These are phyloP conservation scores for Hanseniaspora valbyensis DNA, from an alignment of 805 yeast genomes.

Conservation along the genomic window DNA sequence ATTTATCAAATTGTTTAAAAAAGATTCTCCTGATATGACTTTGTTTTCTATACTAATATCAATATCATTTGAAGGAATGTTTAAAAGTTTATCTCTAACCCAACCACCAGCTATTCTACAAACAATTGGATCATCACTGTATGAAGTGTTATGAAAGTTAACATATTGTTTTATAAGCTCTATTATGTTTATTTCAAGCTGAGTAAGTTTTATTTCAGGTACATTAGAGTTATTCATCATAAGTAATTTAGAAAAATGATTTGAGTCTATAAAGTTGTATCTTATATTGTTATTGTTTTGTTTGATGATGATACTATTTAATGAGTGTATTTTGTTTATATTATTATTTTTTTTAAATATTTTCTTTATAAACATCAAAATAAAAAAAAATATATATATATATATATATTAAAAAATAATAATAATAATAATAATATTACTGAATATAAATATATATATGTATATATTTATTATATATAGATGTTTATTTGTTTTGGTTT, in stretches of 20 bases:
- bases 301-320: neutral
- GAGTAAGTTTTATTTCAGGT: neutral
- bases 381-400: no score
- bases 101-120: conserved; percentile 93
- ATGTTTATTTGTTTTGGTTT: no score
- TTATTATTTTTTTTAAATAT: neutral
- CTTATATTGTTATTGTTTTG: neutral
- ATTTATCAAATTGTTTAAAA: conserved; percentile 38
- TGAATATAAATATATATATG: no score
- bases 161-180: conserved; percentile 15
- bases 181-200: conserved; percentile 18
- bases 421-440: no score
- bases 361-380: neutral
- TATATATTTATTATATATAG: no score
- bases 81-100: conserved; percentile 90
- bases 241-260: neutral
- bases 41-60: conserved; percentile 72
- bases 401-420: no score
- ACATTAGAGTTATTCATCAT: neutral
- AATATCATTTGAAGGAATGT: conserved; percentile 69
- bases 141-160: neutral
- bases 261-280: neutral
- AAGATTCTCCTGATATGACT: conserved; percentile 70
- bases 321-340: neutral
- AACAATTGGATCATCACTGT: conserved; percentile 30